A percentile compares a stretch with the other conserved stretches of the same genome.
Conservation (phyloP, 2,329 filamentous ascomycete species). For the Fusarium hostae region DNA sequence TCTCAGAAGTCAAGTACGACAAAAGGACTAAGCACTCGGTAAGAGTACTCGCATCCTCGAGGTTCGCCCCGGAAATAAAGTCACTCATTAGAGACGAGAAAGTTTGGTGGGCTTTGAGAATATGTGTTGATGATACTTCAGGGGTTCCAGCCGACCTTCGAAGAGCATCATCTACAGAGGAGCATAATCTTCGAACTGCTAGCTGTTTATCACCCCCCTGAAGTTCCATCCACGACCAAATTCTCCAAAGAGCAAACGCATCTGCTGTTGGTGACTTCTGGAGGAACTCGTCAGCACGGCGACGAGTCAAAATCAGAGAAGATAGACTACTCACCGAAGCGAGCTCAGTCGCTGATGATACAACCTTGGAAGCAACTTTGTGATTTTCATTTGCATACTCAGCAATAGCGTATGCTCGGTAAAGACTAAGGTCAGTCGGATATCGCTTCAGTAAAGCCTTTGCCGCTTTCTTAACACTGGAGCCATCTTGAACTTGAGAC, state of each 20-base stretch:
- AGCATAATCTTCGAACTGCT: conserved; percentile 56
- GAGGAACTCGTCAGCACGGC: conserved; percentile 6
- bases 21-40: conserved; percentile 73
- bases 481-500: conserved; percentile 65
- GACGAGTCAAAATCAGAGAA: neutral
- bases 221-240: conserved; percentile 77
- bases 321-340: conserved; percentile 43
- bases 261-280: conserved; percentile 35
- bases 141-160: conserved; percentile 26
- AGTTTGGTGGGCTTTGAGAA: conserved; percentile 65
- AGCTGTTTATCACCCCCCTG: conserved; percentile 47
- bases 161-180: conserved; percentile 48
- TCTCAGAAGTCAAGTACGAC: conserved; percentile 68
- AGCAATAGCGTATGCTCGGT: conserved; percentile 81
- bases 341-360: conserved; percentile 69
- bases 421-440: conserved; percentile 73
- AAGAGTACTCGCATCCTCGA: conserved; percentile 62
- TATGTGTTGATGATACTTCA: conserved; percentile 48
- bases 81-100: conserved; percentile 66
- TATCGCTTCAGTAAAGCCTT: conserved; percentile 78
- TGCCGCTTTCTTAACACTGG: conserved; percentile 73
- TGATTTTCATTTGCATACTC: conserved; percentile 70
- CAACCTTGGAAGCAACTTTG: conserved; percentile 70
- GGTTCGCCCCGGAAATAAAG: conserved; percentile 61
- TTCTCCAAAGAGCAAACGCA: conserved; percentile 62